Evolutionary conservation across 2,329 filamentous ascomycete genomes (phyloP).

Genomic region (Camptophora hylomeconis): DNA sequence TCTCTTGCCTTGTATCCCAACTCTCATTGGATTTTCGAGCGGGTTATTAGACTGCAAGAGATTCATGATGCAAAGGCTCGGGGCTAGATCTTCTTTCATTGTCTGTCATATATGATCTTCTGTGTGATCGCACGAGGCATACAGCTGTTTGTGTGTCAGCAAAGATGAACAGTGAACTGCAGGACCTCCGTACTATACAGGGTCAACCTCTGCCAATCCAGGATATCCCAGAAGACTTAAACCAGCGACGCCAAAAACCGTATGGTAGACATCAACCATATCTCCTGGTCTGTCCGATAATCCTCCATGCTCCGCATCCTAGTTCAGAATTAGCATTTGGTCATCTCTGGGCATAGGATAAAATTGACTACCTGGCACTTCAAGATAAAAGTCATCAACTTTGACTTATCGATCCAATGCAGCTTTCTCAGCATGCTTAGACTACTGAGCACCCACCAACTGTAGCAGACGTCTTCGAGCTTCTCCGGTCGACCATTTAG

Average conservation of each 20-base stretch:
- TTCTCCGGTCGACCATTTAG: constrained; percentile 94
- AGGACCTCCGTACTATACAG: constrained; percentile 55
- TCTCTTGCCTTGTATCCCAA: constrained; percentile 61
- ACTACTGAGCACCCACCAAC: constrained; percentile 95
- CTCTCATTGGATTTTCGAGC: constrained; percentile 39
- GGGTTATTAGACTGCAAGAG: constrained; percentile 64
- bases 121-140: constrained; percentile 57
- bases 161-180: constrained; percentile 9
- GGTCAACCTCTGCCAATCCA: constrained; percentile 68
- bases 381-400: constrained; percentile 70
- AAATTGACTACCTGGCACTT: constrained; percentile 53
- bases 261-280: constrained; percentile 97
- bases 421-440: constrained; percentile 75
- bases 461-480: constrained; percentile 92
- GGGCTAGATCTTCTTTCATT: no score
- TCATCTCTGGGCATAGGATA: no score
- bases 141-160: constrained; percentile 34
- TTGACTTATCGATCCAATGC: constrained; percentile 84
- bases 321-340: no score
- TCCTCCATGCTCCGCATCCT: constrained; percentile 69
- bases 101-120: constrained; percentile 25
- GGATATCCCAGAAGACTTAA: constrained; percentile 71
- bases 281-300: constrained; percentile 83
- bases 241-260: constrained; percentile 75
- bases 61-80: constrained; percentile 12